A percentile compares a stretch with the other conserved stretches of the same genome.
Evolutionary conservation across 192 early-diverging fungal genomes (phyloP).

Genomic region (Coemansia sp.): DNA sequence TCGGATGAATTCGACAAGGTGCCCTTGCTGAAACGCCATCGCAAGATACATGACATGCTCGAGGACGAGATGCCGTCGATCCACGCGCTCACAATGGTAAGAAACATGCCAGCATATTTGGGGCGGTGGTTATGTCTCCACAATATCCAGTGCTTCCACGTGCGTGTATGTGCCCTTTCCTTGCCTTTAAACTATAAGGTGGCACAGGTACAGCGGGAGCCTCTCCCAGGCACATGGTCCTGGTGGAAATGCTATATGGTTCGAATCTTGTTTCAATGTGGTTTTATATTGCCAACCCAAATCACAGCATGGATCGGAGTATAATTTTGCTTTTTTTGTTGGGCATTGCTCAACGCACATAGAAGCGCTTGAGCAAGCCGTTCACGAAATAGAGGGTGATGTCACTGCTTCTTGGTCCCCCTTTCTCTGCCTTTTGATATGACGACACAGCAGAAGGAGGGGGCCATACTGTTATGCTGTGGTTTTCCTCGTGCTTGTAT

Average conservation of each 20-base stretch:
- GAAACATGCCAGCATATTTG: neutral
- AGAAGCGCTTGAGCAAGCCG: too few species aligned
- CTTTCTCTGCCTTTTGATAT: too few species aligned
- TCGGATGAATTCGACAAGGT: slow-evolving; percentile 69
- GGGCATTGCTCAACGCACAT: too few species aligned
- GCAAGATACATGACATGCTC: slow-evolving; percentile 75
- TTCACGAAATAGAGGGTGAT: neutral
- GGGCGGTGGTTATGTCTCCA: neutral
- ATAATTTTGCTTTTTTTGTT: too few species aligned
- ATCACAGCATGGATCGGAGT: neutral
- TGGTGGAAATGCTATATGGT: too few species aligned
- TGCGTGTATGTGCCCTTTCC: too few species aligned
- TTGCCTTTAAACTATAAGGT: too few species aligned
- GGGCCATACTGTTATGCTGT: too few species aligned
- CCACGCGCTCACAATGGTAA: slow-evolving; percentile 61
- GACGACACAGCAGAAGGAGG: too few species aligned
- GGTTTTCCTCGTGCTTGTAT: neutral
- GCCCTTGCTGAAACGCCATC: slow-evolving; percentile 77
- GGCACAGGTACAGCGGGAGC: too few species aligned
- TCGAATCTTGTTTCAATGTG: neutral
- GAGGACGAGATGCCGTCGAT: slow-evolving; percentile 81
- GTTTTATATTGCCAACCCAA: neutral
- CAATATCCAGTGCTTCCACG: neutral
- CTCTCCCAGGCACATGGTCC: neutral
- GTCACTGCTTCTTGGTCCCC: neutral